These are phyloP conservation scores for Sclerotinia spermophila DNA, from an alignment of 2,329 filamentous ascomycete genomes.

Conservation along the genomic window DNA sequence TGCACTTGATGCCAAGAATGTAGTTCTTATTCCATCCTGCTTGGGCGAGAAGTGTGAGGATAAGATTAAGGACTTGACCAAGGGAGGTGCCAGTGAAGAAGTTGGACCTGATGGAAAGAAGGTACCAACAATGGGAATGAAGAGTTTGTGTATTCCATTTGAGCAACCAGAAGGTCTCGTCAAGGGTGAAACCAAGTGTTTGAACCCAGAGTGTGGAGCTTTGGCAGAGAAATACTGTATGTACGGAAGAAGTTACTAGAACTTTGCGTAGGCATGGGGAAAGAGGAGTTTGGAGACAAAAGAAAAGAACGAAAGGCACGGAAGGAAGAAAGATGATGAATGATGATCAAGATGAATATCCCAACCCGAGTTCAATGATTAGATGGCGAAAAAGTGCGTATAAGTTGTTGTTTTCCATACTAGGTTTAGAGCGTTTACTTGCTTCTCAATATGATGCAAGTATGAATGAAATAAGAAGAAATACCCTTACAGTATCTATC, in stretches of 20 bases:
- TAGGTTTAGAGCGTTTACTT: background rate
- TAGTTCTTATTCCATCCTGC: constrained; percentile 89
- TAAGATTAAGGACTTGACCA: constrained; percentile 88
- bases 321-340: constrained; percentile 2
- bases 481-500: background rate
- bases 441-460: background rate
- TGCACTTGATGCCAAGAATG: constrained; percentile 85
- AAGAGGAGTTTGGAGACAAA: constrained; percentile 18
- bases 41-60: constrained; percentile 81
- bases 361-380: background rate
- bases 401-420: background rate
- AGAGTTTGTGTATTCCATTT: constrained; percentile 75
- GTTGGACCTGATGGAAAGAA: constrained; percentile 41
- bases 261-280: background rate
- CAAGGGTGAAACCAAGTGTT: constrained; percentile 80
- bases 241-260: constrained; percentile 67
- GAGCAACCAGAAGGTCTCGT: constrained; percentile 80
- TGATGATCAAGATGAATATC: constrained; percentile 15
- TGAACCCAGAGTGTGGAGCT: constrained; percentile 79
- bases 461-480: background rate
- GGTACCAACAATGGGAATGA: constrained; percentile 72
- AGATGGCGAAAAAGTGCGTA: background rate
- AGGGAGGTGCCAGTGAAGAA: constrained; percentile 62
- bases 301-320: background rate
- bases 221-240: constrained; percentile 84